These are phyloP conservation scores for Coniochaeta ligniaria DNA, from an alignment of 2,329 filamentous ascomycete species.

Conservation along the genomic window DNA sequence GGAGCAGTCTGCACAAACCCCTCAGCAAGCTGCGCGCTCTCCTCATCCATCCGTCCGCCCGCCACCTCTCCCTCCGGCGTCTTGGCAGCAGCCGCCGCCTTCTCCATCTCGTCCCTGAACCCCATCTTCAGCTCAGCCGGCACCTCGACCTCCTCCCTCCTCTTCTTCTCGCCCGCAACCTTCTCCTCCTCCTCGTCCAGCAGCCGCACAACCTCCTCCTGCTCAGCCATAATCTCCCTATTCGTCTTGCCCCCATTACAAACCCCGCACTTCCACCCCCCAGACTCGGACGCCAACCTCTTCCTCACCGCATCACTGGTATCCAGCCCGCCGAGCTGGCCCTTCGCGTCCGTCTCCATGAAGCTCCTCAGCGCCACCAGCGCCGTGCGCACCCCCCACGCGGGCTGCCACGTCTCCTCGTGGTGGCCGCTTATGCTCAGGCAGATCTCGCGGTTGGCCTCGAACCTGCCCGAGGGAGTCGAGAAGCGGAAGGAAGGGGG, in stretches of 20 bases:
- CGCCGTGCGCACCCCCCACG: conserved; percentile 92
- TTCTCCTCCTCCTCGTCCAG: conserved; percentile 11
- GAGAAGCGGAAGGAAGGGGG: conserved; percentile 94
- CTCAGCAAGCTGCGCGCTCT: conserved; percentile 46
- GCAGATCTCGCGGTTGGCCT: conserved; percentile 95
- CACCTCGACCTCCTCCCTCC: conserved; percentile 36
- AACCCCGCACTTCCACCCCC: conserved; percentile 57
- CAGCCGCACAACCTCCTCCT: conserved; percentile 48
- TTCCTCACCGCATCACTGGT: conserved; percentile 60
- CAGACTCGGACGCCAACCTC: conserved; percentile 61
- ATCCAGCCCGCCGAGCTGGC: conserved; percentile 87
- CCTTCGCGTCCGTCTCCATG: conserved; percentile 85
- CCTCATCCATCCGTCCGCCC: conserved; percentile 18
- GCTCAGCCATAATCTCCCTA: conserved; percentile 64
- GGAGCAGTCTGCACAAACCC: conserved; percentile 47
- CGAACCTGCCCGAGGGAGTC: conserved; percentile 87
- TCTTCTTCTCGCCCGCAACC: conserved; percentile 9
- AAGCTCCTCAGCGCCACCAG: conserved; percentile 74
- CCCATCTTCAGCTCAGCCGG: conserved; percentile 56
- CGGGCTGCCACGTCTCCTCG: conserved; percentile 97
- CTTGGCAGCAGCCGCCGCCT: conserved; percentile 16
- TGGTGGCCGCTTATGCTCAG: conserved; percentile 91
- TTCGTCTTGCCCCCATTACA: conserved; percentile 66
- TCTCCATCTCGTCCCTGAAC: conserved; percentile 64
- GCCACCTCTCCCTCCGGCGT: conserved; percentile 7